phyloP scores from a whole-genome alignment of 306 rosid genomes.

The Rubus idaeus region DNA sequence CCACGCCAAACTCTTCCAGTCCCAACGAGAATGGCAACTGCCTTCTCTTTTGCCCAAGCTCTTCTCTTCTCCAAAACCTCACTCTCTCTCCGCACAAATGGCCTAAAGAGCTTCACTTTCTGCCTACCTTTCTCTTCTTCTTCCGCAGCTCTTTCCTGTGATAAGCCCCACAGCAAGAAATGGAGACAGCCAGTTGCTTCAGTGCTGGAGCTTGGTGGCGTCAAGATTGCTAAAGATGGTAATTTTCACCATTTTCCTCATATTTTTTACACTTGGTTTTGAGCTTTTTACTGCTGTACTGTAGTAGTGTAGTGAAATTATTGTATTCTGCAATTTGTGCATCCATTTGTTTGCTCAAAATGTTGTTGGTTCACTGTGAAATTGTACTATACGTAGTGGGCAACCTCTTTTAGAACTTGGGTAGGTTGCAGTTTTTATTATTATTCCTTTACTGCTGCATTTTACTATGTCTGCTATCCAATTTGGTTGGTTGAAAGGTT shows the following conservation, averaged over 20 bases:
- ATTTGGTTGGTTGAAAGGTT: slow-evolving; percentile 4
- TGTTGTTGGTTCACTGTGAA: background rate
- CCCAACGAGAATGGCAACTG: slow-evolving; percentile 29
- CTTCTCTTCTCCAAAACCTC: slow-evolving; percentile 45
- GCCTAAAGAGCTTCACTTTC: slow-evolving; percentile 39
- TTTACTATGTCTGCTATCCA: background rate
- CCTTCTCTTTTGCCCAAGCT: slow-evolving; percentile 44
- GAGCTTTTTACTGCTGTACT: background rate
- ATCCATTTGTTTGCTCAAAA: background rate
- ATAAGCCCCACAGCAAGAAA: slow-evolving; percentile 48
- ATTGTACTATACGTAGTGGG: background rate
- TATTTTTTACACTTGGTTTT: background rate
- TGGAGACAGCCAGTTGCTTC: slow-evolving; percentile 70
- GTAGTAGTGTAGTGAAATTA: background rate
- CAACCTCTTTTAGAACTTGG: background rate
- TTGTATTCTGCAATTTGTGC: background rate
- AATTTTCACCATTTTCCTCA: slow-evolving; percentile 1
- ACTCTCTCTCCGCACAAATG: slow-evolving; percentile 34
- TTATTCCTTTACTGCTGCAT: background rate
- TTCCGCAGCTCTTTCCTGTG: slow-evolving; percentile 30
- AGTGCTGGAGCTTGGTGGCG: slow-evolving; percentile 66
- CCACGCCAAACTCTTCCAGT: background rate
- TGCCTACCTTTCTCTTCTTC: slow-evolving; percentile 51
- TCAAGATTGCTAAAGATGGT: slow-evolving; percentile 74
- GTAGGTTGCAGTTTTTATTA: background rate